A percentile compares a stretch with the other conserved stretches of the same genome.
These are phyloP conservation scores for Mycosphaerella arachidis DNA, from an alignment of 2,329 filamentous ascomycete species.

Conservation along the genomic window DNA sequence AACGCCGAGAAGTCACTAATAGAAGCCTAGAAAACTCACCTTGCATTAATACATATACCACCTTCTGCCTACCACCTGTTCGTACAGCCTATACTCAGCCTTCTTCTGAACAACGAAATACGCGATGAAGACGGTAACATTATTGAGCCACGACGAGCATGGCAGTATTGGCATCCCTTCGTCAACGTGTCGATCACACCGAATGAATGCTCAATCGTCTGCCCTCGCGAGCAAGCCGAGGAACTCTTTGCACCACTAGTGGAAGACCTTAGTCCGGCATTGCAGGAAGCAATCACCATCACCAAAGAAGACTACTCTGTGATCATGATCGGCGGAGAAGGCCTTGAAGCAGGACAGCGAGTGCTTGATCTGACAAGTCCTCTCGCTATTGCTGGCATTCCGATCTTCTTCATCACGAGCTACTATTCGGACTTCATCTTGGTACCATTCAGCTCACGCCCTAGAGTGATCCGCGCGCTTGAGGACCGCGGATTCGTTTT, in stretches of 20 bases:
- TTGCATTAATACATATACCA: slow-evolving; percentile 88
- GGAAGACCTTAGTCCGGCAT: slow-evolving; percentile 51
- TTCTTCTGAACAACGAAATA: slow-evolving; percentile 56
- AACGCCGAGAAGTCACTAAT: slow-evolving; percentile 6
- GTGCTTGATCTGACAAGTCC: slow-evolving; percentile 90
- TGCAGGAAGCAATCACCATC: slow-evolving; percentile 57
- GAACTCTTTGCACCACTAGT: slow-evolving; percentile 72
- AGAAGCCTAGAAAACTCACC: slow-evolving; percentile 67
- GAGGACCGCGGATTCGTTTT: slow-evolving; percentile 79
- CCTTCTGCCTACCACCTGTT: slow-evolving; percentile 71
- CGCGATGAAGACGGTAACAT: slow-evolving; percentile 40
- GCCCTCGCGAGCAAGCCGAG: slow-evolving; percentile 68
- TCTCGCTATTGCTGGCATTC: slow-evolving; percentile 83
- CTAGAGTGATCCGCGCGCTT: slow-evolving; percentile 71
- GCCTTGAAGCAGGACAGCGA: slow-evolving; percentile 83
- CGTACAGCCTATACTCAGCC: slow-evolving; percentile 78
- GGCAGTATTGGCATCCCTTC: slow-evolving; percentile 65
- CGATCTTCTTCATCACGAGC: slow-evolving; percentile 97
- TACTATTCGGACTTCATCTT: slow-evolving; percentile 98
- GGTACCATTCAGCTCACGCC: slow-evolving; percentile 70
- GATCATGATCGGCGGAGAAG: slow-evolving; percentile 84
- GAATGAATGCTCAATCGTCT: slow-evolving; percentile 88
- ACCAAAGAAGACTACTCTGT: slow-evolving; percentile 81
- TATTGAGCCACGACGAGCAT: slow-evolving; percentile 34
- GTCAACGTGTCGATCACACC: slow-evolving; percentile 91